phyloP scores from a whole-genome alignment of 2,329 filamentous ascomycete species.

The Fusarium protoensiforme region DNA sequence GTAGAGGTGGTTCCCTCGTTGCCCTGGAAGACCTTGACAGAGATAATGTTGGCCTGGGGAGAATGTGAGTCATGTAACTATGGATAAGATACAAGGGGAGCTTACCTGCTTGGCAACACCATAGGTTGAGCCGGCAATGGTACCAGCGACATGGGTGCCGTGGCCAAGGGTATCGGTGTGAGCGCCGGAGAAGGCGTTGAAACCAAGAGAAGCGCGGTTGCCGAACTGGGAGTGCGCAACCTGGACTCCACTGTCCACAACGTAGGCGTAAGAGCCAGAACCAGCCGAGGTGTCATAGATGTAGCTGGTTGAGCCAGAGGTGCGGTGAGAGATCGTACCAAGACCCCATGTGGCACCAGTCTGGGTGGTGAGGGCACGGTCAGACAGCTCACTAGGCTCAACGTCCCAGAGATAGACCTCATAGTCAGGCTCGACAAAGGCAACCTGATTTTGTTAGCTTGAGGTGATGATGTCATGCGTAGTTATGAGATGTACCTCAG shows the following conservation, averaged over 20 bases:
- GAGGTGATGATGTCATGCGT: not conserved
- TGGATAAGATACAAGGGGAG: not conserved
- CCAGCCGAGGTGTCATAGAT: slow-evolving; percentile 62
- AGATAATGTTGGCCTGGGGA: slow-evolving; percentile 38
- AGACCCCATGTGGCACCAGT: slow-evolving; percentile 38
- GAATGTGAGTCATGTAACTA: not conserved
- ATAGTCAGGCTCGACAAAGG: slow-evolving; percentile 41
- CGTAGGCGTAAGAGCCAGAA: slow-evolving; percentile 64
- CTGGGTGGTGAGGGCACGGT: slow-evolving; percentile 40
- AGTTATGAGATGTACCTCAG: slow-evolving; percentile 48
- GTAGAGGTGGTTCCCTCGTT: slow-evolving; percentile 36
- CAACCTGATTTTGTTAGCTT: slow-evolving; percentile 26
- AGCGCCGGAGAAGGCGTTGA: slow-evolving; percentile 50
- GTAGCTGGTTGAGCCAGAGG: slow-evolving; percentile 49
- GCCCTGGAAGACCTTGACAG: slow-evolving; percentile 48
- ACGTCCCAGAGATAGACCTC: slow-evolving; percentile 25
- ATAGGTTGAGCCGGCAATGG: slow-evolving; percentile 51
- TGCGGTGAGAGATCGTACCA: slow-evolving; percentile 42
- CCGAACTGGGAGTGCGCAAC: slow-evolving; percentile 63
- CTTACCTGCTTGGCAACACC: slow-evolving; percentile 56
- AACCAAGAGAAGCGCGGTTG: slow-evolving; percentile 55
- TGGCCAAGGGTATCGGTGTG: slow-evolving; percentile 52
- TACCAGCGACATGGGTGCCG: slow-evolving; percentile 57
- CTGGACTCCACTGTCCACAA: slow-evolving; percentile 71
- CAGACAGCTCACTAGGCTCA: slow-evolving; percentile 29